Evolutionary conservation across 148 eudicot genomes (phyloP).

Genomic region (Fagopyrum esculentum): DNA sequence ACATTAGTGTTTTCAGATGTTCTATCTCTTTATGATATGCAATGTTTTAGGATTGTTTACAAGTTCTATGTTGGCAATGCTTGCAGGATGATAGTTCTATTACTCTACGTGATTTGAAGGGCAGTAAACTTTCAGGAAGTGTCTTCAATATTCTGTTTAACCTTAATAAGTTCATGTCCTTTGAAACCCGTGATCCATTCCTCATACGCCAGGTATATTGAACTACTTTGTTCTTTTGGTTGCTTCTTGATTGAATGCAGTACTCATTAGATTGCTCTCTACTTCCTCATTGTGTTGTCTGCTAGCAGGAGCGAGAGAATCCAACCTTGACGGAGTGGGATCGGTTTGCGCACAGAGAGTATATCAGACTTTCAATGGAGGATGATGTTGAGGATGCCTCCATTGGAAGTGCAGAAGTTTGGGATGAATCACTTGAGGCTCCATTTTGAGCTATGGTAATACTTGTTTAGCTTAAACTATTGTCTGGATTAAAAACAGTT

Average conservation of each 20-base stretch:
- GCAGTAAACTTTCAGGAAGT: conserved; percentile 72
- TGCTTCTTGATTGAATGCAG: background rate
- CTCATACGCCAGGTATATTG: conserved; percentile 81
- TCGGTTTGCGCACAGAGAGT: conserved; percentile 96
- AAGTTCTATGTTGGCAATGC: background rate
- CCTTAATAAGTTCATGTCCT: conserved; percentile 93
- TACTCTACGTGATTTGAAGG: conserved; percentile 75
- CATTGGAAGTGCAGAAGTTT: conserved; percentile 95
- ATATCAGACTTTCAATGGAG: conserved; percentile 97
- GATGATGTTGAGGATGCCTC: conserved; percentile 99
- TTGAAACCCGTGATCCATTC: conserved; percentile 96
- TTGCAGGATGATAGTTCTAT: conserved; percentile 70
- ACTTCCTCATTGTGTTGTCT: background rate
- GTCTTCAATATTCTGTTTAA: conserved; percentile 87
- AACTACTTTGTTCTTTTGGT: background rate
- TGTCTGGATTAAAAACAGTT: background rate
- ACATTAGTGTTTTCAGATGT: background rate
- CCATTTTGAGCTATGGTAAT: conserved; percentile 59
- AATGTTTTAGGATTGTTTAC: background rate
- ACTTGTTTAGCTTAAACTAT: background rate
- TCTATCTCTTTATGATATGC: background rate
- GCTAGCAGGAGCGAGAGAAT: conserved; percentile 84
- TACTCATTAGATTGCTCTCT: background rate
- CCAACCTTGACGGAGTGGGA: conserved; percentile 97
- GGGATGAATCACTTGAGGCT: conserved; percentile 99